Percentiles rank a stretch among this genome's conserved stretches.
Evolutionary conservation across 2,329 filamentous ascomycete species (phyloP).

Genomic region (Botryotinia convoluta): DNA sequence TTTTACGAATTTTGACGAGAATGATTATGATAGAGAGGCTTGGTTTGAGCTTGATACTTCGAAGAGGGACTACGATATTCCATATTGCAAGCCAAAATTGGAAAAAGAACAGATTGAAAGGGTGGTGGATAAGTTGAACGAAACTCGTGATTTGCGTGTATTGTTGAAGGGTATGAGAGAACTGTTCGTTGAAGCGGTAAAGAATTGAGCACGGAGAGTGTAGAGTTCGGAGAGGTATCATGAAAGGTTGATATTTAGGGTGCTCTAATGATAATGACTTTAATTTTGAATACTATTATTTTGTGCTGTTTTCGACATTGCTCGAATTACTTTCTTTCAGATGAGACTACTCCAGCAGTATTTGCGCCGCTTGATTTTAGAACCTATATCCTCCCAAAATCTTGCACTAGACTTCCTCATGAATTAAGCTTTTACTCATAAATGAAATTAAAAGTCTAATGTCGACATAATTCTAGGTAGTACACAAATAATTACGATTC

Average conservation of each 20-base stretch:
- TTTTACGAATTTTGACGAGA: conserved; percentile 82
- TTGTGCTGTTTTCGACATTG: neutral
- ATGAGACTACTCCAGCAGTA: neutral
- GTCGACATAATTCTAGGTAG: neutral
- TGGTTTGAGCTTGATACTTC: conserved; percentile 90
- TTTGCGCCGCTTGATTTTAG: neutral
- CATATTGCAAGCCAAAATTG: conserved; percentile 76
- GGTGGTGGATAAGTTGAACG: conserved; percentile 77
- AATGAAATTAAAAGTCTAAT: neutral
- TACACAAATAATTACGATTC: neutral
- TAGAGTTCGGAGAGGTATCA: neutral
- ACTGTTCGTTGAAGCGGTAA: conserved; percentile 68
- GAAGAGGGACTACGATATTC: conserved; percentile 79
- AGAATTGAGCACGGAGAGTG: conserved; percentile 21
- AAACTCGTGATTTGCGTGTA: conserved; percentile 68
- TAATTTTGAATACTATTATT: neutral
- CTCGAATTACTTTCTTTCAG: neutral
- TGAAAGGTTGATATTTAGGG: neutral
- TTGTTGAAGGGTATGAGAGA: conserved; percentile 81
- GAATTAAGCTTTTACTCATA: neutral
- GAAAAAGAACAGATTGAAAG: conserved; percentile 74
- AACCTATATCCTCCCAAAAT: neutral
- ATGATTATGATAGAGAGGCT: conserved; percentile 82
- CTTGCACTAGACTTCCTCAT: neutral
- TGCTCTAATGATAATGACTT: neutral